A percentile compares a stretch with the other conserved stretches of the same genome.
Evolutionary conservation across 1,284 basidiomycete genomes (phyloP).

Genomic region (Ceratobasidium theobromae): DNA sequence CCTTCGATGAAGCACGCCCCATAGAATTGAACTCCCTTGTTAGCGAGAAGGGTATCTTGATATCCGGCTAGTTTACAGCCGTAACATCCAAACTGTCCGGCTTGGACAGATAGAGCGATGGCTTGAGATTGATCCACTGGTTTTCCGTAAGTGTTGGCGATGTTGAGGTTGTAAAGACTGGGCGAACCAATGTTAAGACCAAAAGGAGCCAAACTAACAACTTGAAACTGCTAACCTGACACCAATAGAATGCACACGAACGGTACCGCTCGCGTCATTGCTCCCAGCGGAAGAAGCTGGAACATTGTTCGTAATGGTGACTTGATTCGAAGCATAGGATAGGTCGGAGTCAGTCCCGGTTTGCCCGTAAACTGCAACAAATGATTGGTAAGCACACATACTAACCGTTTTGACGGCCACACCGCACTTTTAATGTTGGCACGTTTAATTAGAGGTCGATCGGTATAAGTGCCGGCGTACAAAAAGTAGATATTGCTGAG

Average conservation of each 20-base stretch:
- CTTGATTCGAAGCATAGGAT: conserved; percentile 21
- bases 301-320: conserved; percentile 32
- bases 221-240: conserved; percentile 34
- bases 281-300: conserved; percentile 31
- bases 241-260: conserved; percentile 32
- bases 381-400: not conserved
- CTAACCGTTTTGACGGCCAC: not conserved
- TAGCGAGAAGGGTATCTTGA: conserved; percentile 38
- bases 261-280: conserved; percentile 35
- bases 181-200: conserved; percentile 34
- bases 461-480: conserved; percentile 34
- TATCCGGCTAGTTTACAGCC: conserved; percentile 35
- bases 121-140: conserved; percentile 33
- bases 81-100: conserved; percentile 35
- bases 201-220: too few species aligned
- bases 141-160: conserved; percentile 36
- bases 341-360: conserved; percentile 24
- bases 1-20: conserved; percentile 35
- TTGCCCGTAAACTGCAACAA: conserved; percentile 27
- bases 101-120: conserved; percentile 37
- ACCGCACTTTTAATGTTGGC: conserved; percentile 21
- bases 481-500: conserved; percentile 29
- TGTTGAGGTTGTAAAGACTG: conserved; percentile 37
- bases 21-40: conserved; percentile 36
- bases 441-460: conserved; percentile 10